These are phyloP conservation scores for Phoenix dactylifera DNA, from an alignment of 176 grass and related monocot species.

Conservation along the genomic window DNA sequence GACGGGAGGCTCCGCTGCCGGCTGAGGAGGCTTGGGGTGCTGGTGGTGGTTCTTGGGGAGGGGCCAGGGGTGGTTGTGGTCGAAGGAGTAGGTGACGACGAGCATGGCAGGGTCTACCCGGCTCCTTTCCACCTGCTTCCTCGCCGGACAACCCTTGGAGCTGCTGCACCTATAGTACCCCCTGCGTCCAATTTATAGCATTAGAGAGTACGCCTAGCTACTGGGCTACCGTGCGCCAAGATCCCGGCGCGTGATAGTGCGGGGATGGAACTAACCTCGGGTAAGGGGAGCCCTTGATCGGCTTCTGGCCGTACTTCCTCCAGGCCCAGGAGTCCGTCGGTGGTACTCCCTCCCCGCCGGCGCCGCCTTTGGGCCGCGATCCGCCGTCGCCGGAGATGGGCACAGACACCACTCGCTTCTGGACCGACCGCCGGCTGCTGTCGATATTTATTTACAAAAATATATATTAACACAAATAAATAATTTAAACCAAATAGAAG, in stretches of 20 bases:
- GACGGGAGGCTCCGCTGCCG: background rate
- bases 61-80: constrained; percentile 22
- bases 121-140: constrained; percentile 27
- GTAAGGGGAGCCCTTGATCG: constrained; percentile 96
- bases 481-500: background rate
- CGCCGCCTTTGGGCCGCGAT: constrained; percentile 37
- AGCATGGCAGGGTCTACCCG: constrained; percentile 8
- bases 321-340: constrained; percentile 97
- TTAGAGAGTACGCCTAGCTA: no score
- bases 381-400: constrained; percentile 42
- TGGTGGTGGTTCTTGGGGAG: constrained; percentile 8
- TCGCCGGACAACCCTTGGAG: constrained; percentile 25
- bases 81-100: constrained; percentile 24
- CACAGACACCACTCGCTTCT: constrained; percentile 85
- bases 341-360: constrained; percentile 64
- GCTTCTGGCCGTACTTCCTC: constrained; percentile 99
- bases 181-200: background rate
- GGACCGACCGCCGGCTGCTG: constrained; percentile 66
- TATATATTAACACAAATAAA: no score
- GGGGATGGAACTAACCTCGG: constrained; percentile 33
- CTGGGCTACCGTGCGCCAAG: no score
- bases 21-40: background rate
- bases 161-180: constrained; percentile 29
- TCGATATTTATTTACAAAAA: no score
- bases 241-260: no score